A percentile compares a stretch with the other conserved stretches of the same genome.
phyloP scores from a whole-genome alignment of 495 filamentous ascomycete species.

The Annulohypoxylon nitens region DNA sequence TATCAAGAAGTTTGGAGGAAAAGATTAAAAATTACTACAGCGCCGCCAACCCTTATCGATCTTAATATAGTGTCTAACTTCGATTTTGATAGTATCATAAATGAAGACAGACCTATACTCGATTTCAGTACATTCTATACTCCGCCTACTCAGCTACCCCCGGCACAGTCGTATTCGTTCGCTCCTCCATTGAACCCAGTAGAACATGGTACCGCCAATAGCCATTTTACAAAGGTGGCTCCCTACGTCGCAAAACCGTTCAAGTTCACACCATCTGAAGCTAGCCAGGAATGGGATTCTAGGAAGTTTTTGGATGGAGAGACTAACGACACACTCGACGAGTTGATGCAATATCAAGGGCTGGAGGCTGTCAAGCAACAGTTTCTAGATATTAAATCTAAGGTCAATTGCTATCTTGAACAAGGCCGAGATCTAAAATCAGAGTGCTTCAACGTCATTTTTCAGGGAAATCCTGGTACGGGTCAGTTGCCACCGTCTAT shows the following conservation, averaged over 20 bases:
- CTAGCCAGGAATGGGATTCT: background rate
- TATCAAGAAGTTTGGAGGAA: no score
- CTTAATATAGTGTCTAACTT: no score
- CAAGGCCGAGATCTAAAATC: background rate
- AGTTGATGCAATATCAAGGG: background rate
- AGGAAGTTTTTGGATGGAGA: background rate
- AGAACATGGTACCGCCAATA: no score
- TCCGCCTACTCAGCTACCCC: no score
- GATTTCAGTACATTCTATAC: no score
- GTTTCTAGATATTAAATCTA: background rate
- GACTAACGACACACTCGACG: background rate
- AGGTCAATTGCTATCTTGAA: background rate
- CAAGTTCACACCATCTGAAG: background rate
- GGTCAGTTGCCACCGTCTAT: background rate
- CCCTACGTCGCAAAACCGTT: background rate
- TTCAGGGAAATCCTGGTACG: background rate
- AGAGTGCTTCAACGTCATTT: background rate
- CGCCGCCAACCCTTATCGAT: no score
- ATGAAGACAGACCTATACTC: no score
- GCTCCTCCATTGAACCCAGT: no score
- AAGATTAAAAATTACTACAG: no score
- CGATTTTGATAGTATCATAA: no score
- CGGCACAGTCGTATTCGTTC: no score
- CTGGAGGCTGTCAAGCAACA: background rate
- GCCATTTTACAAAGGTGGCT: no score